phyloP scores from a whole-genome alignment of 345 rosid genomes.

The Populus deltoides region DNA sequence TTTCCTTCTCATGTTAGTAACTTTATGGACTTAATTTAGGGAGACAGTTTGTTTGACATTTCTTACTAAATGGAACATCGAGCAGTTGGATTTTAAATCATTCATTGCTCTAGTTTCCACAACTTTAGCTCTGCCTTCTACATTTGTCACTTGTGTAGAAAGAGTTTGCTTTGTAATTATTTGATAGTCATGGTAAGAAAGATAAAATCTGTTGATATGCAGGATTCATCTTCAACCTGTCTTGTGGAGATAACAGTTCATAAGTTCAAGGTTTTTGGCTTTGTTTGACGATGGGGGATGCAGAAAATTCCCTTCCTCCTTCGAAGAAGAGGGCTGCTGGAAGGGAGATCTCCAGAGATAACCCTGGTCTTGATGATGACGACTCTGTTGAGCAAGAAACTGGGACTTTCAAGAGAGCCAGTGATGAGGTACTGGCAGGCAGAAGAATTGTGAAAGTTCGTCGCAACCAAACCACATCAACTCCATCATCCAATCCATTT shows the following conservation, averaged over 20 bases:
- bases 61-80: background rate
- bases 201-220: constrained; percentile 7
- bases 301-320: constrained; percentile 65
- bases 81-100: background rate
- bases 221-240: background rate
- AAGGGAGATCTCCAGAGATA: constrained; percentile 76
- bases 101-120: no score
- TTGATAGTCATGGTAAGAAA: background rate
- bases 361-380: constrained; percentile 83
- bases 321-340: constrained; percentile 98
- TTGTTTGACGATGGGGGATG: constrained; percentile 57
- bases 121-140: no score
- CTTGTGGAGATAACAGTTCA: background rate
- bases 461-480: constrained; percentile 46
- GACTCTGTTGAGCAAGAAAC: constrained; percentile 55
- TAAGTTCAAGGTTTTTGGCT: background rate
- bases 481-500: constrained; percentile 73
- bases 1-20: background rate
- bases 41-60: background rate
- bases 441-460: constrained; percentile 81
- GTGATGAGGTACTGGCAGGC: constrained; percentile 74
- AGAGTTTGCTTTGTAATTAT: background rate
- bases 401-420: constrained; percentile 91
- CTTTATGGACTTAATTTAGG: background rate
- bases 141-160: no score